Conservation (phyloP, 805 yeast genomes). For the Saccharomycopsis sp. region DNA sequence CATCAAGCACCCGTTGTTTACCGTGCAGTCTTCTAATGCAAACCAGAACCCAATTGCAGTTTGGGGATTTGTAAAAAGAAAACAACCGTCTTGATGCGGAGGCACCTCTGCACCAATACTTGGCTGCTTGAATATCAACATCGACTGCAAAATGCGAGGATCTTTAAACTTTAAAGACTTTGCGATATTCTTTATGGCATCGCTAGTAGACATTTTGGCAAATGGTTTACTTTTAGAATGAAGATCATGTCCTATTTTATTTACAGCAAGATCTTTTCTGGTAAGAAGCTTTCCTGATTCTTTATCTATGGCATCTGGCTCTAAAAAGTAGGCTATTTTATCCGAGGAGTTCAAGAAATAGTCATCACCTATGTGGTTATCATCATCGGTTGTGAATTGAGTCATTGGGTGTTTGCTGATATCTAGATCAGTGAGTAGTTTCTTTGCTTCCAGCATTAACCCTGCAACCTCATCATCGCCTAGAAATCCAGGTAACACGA, state of each 20-base stretch:
- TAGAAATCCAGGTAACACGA: slow-evolving; percentile 53
- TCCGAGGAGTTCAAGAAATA: slow-evolving; percentile 67
- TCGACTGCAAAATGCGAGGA: slow-evolving; percentile 69
- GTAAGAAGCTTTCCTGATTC: slow-evolving; percentile 38
- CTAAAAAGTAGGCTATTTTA: slow-evolving; percentile 64
- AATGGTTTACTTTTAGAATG: slow-evolving; percentile 53
- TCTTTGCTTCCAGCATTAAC: slow-evolving; percentile 38
- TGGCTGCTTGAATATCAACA: slow-evolving; percentile 77
- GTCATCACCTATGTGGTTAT: slow-evolving; percentile 63
- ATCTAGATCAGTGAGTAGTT: slow-evolving; percentile 44
- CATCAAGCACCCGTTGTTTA: slow-evolving; percentile 60
- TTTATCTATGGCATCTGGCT: slow-evolving; percentile 57
- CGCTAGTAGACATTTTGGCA: slow-evolving; percentile 42
- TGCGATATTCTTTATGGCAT: slow-evolving; percentile 45
- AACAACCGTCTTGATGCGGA: slow-evolving; percentile 69
- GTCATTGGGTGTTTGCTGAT: slow-evolving; percentile 58
- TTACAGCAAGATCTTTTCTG: slow-evolving; percentile 50
- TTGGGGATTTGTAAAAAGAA: slow-evolving; percentile 65
- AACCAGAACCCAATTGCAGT: slow-evolving; percentile 77
- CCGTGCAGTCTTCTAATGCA: slow-evolving; percentile 68
- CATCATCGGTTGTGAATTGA: slow-evolving; percentile 55
- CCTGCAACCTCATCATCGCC: slow-evolving; percentile 33
- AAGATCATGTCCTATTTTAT: slow-evolving; percentile 75
- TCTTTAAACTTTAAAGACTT: slow-evolving; percentile 47
- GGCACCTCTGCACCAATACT: slow-evolving; percentile 70